Conservation (phyloP, 1,139 yeast species). For the Groenewaldozyma auringiensis region DNA sequence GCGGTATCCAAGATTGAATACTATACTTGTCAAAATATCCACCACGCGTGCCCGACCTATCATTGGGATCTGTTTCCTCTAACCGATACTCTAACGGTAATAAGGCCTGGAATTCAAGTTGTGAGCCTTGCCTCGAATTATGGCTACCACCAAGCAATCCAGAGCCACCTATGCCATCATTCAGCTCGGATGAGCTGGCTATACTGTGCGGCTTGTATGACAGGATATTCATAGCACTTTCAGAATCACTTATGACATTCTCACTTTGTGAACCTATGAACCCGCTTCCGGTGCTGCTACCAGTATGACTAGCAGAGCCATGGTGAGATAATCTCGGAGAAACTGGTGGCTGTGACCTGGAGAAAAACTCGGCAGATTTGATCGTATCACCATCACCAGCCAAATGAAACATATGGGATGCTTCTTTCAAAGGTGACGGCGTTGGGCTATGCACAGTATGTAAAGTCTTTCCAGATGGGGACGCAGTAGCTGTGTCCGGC, state of each 20-base stretch:
- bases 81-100: background rate
- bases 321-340: background rate
- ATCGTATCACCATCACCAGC: too few relatives aligned
- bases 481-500: background rate
- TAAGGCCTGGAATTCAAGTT: background rate
- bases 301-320: background rate
- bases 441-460: too few relatives aligned
- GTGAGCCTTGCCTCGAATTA: background rate
- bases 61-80: background rate
- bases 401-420: too few relatives aligned
- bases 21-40: conserved; percentile 1
- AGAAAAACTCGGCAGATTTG: background rate
- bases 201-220: background rate
- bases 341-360: background rate
- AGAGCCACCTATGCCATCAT: too few relatives aligned
- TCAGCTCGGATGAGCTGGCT: too few relatives aligned
- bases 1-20: background rate
- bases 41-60: background rate
- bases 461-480: background rate
- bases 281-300: too few relatives aligned
- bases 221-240: background rate
- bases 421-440: too few relatives aligned
- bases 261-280: too few relatives aligned
- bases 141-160: background rate
- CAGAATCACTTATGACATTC: background rate